These are phyloP conservation scores for Quercus wislizeni DNA, from an alignment of 306 rosid species.

Conservation along the genomic window DNA sequence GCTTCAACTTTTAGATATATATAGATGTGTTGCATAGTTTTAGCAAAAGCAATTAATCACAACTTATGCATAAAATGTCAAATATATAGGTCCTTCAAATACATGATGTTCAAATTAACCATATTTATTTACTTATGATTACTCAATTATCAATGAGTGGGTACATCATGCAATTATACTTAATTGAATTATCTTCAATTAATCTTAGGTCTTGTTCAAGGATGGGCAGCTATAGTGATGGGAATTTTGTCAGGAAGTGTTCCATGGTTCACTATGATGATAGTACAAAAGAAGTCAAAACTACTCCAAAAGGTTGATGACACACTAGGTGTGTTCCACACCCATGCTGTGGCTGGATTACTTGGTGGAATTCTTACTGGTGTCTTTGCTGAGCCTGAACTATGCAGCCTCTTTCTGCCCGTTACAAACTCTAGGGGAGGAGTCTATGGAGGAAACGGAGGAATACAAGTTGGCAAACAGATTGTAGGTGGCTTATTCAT, in stretches of 20 bases:
- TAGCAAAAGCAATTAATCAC: background rate
- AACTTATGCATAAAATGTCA: background rate
- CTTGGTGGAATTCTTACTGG: conserved; percentile 61
- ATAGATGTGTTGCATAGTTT: background rate
- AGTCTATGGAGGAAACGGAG: conserved; percentile 51
- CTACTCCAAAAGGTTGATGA: conserved; percentile 45
- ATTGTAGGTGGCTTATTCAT: conserved; percentile 42
- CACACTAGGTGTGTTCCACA: conserved; percentile 62
- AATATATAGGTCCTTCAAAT: background rate
- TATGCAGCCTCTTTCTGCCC: conserved; percentile 36
- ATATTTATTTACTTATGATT: background rate
- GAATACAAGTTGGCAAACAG: conserved; percentile 49
- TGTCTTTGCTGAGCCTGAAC: conserved; percentile 45
- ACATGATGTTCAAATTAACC: no score
- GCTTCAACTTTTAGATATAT: no score
- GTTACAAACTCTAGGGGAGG: conserved; percentile 38
- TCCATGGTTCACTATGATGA: conserved; percentile 67
- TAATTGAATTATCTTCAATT: background rate
- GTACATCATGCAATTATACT: no score
- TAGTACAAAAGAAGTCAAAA: conserved; percentile 40
- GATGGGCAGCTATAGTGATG: conserved; percentile 68
- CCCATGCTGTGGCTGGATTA: conserved; percentile 58
- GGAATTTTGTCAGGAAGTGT: conserved; percentile 56
- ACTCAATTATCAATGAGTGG: background rate
- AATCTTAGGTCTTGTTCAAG: conserved; percentile 52